Conservation (phyloP, 164 flowering plant genomes). For the Magnolia sinica region DNA sequence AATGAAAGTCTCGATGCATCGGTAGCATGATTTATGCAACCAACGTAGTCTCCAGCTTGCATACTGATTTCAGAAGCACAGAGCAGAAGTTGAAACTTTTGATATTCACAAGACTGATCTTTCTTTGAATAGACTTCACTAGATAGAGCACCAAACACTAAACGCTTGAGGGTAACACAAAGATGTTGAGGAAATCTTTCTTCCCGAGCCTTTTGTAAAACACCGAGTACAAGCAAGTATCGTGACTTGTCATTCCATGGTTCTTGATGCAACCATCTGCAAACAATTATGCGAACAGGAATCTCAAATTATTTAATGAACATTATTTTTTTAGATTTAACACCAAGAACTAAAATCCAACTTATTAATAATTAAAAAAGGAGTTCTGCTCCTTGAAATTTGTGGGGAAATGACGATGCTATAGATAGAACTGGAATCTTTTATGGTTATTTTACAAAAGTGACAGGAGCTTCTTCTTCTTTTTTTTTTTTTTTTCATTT, state of each 20-base stretch:
- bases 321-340: neutral
- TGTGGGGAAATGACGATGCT: neutral
- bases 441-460: too few species aligned
- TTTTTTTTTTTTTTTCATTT: too few species aligned
- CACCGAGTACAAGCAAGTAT: constrained; percentile 64
- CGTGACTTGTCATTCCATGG: constrained; percentile 72
- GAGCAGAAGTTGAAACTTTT: constrained; percentile 73
- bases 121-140: constrained; percentile 29
- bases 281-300: neutral
- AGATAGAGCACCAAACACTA: constrained; percentile 44
- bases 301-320: too few species aligned
- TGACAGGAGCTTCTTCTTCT: too few species aligned
- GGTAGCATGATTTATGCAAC: constrained; percentile 49
- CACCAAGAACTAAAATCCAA: neutral
- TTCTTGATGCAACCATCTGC: constrained; percentile 73
- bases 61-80: constrained; percentile 85
- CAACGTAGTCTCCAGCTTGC: constrained; percentile 42
- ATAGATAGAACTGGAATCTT: too few species aligned
- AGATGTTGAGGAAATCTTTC: constrained; percentile 72
- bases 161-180: constrained; percentile 48
- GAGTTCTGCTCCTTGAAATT: neutral
- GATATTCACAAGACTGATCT: constrained; percentile 34
- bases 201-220: constrained; percentile 74
- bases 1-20: constrained; percentile 45
- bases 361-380: neutral